phyloP scores from a whole-genome alignment of 768 basidiomycete species.

The Leucogyrophana mollusca region DNA sequence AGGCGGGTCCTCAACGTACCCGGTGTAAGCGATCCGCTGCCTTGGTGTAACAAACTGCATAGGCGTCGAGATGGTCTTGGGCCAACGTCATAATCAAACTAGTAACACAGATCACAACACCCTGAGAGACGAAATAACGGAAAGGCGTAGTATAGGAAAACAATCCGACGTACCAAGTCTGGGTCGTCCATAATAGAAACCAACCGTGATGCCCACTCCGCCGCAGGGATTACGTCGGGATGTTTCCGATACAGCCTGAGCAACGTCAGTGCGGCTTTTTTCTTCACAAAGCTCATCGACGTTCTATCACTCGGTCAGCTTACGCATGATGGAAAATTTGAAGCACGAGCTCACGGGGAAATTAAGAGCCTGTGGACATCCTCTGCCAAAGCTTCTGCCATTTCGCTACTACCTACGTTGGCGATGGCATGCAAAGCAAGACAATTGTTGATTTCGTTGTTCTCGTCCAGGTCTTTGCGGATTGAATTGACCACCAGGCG shows the following conservation, averaged over 20 bases:
- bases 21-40: slow-evolving; percentile 87
- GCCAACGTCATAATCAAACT: slow-evolving; percentile 93
- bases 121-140: slow-evolving; percentile 43
- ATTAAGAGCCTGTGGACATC: slow-evolving; percentile 95
- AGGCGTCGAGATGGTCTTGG: slow-evolving; percentile 90
- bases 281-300: slow-evolving; percentile 93
- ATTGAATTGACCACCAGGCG: slow-evolving; percentile 98
- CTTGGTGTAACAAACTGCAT: slow-evolving; percentile 89
- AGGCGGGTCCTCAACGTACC: slow-evolving; percentile 41
- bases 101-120: slow-evolving; percentile 92
- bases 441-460: slow-evolving; percentile 94
- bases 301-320: slow-evolving; percentile 53
- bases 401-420: slow-evolving; percentile 96
- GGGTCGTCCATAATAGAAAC: slow-evolving; percentile 94
- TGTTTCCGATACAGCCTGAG: slow-evolving; percentile 94
- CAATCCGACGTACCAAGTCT: slow-evolving; percentile 59
- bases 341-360: slow-evolving; percentile 66
- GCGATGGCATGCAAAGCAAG: slow-evolving; percentile 97
- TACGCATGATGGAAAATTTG: no score
- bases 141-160: not conserved
- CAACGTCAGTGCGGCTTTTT: slow-evolving; percentile 95
- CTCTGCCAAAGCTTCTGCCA: slow-evolving; percentile 93
- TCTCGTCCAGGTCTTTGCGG: slow-evolving; percentile 93
- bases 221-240: slow-evolving; percentile 88
- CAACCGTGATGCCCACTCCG: slow-evolving; percentile 94